phyloP scores from a whole-genome alignment of 129 eudicot species.

The Dittrichia graveolens region DNA sequence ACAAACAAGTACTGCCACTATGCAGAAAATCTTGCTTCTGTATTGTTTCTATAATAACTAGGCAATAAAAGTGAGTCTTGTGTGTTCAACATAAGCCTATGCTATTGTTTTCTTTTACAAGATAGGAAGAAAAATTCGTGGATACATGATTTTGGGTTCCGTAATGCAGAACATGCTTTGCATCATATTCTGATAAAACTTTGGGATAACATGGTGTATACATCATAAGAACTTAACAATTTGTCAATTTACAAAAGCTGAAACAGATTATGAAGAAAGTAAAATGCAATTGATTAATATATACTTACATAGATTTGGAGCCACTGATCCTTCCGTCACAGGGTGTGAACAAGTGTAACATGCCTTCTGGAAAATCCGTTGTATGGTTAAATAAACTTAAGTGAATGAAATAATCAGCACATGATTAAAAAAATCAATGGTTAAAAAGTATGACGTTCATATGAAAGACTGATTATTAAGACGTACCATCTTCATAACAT shows the following conservation, averaged over 20 bases:
- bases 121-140: background rate
- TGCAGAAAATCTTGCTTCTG: background rate
- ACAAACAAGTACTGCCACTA: background rate
- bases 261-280: background rate
- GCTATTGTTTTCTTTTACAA: background rate
- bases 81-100: background rate
- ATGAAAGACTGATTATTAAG: background rate
- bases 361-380: constrained; percentile 60
- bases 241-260: background rate
- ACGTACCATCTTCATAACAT: constrained; percentile 67
- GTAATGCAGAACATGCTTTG: background rate
- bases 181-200: background rate
- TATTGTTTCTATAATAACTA: constrained; percentile 1
- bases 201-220: background rate
- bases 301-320: constrained; percentile 80
- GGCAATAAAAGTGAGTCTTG: background rate
- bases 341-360: constrained; percentile 85
- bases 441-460: background rate
- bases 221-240: constrained; percentile 2
- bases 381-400: background rate
- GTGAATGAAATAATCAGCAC: constrained; percentile 1
- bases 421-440: background rate
- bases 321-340: constrained; percentile 63
- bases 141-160: constrained; percentile 14
- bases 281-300: background rate